Conservation (phyloP, 2,329 filamentous ascomycete genomes). For the Xylaria sp. region DNA sequence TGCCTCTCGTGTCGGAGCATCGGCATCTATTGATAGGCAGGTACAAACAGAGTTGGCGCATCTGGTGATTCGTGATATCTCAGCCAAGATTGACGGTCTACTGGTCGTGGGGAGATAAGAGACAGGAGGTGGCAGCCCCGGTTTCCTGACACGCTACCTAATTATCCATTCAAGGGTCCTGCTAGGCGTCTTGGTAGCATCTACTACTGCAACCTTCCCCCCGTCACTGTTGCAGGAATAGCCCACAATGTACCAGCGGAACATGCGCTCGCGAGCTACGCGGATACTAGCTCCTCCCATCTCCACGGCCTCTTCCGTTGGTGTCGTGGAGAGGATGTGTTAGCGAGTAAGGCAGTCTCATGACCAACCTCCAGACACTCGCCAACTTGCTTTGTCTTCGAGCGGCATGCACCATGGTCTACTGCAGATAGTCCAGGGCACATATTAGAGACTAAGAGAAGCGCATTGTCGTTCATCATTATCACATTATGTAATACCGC, state of each 20-base stretch:
- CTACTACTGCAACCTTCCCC: conserved; percentile 14
- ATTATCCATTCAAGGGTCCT: conserved; percentile 15
- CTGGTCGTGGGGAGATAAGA: conserved; percentile 9
- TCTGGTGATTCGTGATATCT: neutral
- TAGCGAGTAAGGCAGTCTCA: conserved; percentile 6
- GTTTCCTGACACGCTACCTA: neutral
- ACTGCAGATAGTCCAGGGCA: neutral
- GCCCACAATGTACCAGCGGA: neutral
- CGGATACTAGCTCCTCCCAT: neutral
- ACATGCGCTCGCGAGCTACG: neutral
- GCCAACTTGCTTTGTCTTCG: conserved; percentile 8
- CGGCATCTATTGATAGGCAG: conserved; percentile 6
- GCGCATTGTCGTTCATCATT: too few relatives aligned
- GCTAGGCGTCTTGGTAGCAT: conserved; percentile 1
- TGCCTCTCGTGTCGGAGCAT: conserved; percentile 6
- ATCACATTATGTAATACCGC: neutral
- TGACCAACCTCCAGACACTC: conserved; percentile 14
- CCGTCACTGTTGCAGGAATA: conserved; percentile 1
- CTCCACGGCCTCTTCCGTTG: neutral
- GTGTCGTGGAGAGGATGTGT: neutral
- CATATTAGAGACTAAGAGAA: neutral
- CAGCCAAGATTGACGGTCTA: conserved; percentile 3
- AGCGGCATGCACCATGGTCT: too few relatives aligned
- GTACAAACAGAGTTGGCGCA: neutral
- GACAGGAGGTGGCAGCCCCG: neutral